Evolutionary conservation across 768 basidiomycete species (phyloP).

Genomic region (Coprinopsis sp.): DNA sequence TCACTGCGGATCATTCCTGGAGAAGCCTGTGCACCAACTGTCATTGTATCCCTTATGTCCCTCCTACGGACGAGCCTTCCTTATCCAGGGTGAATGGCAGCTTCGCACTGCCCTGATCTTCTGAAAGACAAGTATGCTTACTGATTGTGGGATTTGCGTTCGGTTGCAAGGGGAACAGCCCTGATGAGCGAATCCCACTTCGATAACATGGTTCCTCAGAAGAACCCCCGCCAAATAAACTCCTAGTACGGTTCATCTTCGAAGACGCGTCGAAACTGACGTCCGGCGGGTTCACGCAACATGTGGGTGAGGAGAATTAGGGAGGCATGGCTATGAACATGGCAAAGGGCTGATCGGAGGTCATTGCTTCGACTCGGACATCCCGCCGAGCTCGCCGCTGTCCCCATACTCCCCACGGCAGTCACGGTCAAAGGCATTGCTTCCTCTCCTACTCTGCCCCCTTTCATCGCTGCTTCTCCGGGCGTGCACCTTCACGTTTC

Average conservation of each 20-base stretch:
- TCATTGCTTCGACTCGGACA: slow-evolving; percentile 25
- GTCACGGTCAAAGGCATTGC: slow-evolving; percentile 10
- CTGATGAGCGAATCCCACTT: not conserved
- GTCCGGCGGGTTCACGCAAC: too few species aligned
- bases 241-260: too few species aligned
- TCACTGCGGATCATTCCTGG: not conserved
- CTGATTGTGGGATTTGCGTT: slow-evolving; percentile 1
- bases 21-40: slow-evolving; percentile 1
- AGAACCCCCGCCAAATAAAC: too few species aligned
- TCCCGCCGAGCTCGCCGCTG: slow-evolving; percentile 38
- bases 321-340: too few species aligned
- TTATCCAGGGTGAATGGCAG: not conserved
- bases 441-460: not conserved
- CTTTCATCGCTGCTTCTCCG: not conserved
- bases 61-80: not conserved
- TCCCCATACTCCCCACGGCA: slow-evolving; percentile 26
- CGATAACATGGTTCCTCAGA: too few species aligned
- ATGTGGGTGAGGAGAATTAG: too few species aligned
- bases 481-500: too few species aligned
- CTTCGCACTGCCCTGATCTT: not conserved
- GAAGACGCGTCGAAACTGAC: not conserved
- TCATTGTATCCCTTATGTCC: not conserved
- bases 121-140: not conserved
- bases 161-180: slow-evolving; percentile 3
- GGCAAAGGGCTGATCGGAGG: not conserved